Base-by-base conservation (phyloP, 2,329 filamentous ascomycete species). In the Raffaelea ambrosiae region DNA sequence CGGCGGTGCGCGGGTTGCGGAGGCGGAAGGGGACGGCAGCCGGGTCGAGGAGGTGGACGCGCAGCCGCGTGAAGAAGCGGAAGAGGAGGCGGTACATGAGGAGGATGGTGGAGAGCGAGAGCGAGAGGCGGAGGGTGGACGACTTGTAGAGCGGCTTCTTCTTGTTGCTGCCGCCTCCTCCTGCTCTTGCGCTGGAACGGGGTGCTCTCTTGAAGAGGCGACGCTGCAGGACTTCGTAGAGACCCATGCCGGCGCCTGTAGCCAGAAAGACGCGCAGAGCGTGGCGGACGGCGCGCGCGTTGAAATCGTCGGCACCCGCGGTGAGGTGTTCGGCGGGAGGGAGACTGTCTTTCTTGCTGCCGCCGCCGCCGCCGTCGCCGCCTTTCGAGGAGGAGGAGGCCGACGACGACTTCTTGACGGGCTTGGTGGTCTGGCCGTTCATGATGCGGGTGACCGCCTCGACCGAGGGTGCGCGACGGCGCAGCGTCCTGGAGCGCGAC, bases 41-140 rank as follows among this genome's bases (percentile, higher is more conserved):
- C n/a, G 87, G 78, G 33, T 85, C 83, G 39, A 94, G 79, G 4
- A 98, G 73, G 54, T 88, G 88, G 2, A 77, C 73, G 43, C 91
- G 83, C 40, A 97, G 71, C 23, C 88, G 80, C 22, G 79, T 78
- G 58, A 97, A 86, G 72, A 97, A 95, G 50, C 91, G 87, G 67
- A 91, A 88, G 22, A 97, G 80, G 1, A 95, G 73, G 26, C 93
- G 82, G 63, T 98, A 93, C 52, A 62, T 79, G 40, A 97, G 79
- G 19, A 97, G 76, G 53, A 96, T 88, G 3, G 86, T 77, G 16
- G 89, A 90, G 14, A 96, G 74, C 0, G 88, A 93, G 9, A 90
- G 71, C 0, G 89, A 91, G 10, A 95, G 73, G 48, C 89, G 79
- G 44, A 93, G 71, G 21, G 86, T 84, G 0, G 83, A 73, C 0